A percentile compares a stretch with the other conserved stretches of the same genome.
phyloP scores from a whole-genome alignment of 352 stramenopile species.

The Globisporangium megalacanthum region DNA sequence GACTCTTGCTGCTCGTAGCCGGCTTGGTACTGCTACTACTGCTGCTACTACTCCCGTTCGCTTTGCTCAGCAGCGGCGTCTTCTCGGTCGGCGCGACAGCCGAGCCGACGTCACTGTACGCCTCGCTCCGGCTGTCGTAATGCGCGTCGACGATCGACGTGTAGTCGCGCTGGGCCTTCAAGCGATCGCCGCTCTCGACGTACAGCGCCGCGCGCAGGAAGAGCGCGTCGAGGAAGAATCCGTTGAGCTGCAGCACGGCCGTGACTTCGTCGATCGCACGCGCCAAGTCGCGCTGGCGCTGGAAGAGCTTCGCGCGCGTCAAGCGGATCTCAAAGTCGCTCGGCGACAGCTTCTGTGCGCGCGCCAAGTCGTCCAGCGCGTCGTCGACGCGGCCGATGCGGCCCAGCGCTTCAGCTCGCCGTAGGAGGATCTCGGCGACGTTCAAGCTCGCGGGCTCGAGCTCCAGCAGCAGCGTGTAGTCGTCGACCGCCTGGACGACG shows the following conservation, averaged over 20 bases:
- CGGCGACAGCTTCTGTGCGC: slow-evolving; percentile 34
- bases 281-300: slow-evolving; percentile 31
- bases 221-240: slow-evolving; percentile 70
- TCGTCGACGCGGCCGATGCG: slow-evolving; percentile 46
- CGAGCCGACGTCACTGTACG: slow-evolving; percentile 4
- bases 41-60: slow-evolving; percentile 1
- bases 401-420: slow-evolving; percentile 41
- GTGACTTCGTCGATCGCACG: slow-evolving; percentile 52
- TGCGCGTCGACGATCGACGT: slow-evolving; percentile 66
- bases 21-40: background rate
- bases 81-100: slow-evolving; percentile 5
- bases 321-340: slow-evolving; percentile 62
- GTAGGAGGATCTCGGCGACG: slow-evolving; percentile 26
- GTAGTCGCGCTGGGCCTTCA: slow-evolving; percentile 52
- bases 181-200: slow-evolving; percentile 27
- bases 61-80: slow-evolving; percentile 14
- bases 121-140: slow-evolving; percentile 29
- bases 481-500: slow-evolving; percentile 51
- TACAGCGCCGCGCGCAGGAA: slow-evolving; percentile 56
- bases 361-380: slow-evolving; percentile 47
- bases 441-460: slow-evolving; percentile 31
- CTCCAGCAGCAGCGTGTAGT: slow-evolving; percentile 51
- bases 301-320: slow-evolving; percentile 43
- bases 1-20: background rate
- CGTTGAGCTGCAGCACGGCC: slow-evolving; percentile 44